Conservation (phyloP, 1,139 yeast species). For the Lodderomyces elongisporus region DNA sequence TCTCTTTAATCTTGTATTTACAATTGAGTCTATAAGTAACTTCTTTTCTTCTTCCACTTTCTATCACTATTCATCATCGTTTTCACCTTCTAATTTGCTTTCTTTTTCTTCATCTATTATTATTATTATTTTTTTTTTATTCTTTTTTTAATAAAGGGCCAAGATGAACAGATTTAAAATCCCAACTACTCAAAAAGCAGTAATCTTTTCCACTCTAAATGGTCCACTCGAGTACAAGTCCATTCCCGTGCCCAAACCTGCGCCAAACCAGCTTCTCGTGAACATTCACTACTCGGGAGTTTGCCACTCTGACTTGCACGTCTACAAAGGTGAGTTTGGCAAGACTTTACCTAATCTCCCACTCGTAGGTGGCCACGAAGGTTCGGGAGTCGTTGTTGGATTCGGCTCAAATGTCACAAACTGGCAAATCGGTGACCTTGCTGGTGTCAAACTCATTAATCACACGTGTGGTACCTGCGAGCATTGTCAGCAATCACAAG, state of each 20-base stretch:
- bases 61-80: too few relatives aligned
- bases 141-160: too few relatives aligned
- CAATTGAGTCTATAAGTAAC: too few relatives aligned
- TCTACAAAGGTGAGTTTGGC: slow-evolving; percentile 75
- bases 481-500: slow-evolving; percentile 62
- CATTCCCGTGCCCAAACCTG: slow-evolving; percentile 60
- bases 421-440: slow-evolving; percentile 70
- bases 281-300: slow-evolving; percentile 64
- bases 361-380: slow-evolving; percentile 80
- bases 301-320: slow-evolving; percentile 67
- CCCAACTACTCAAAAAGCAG: slow-evolving; percentile 68
- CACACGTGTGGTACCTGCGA: slow-evolving; percentile 73
- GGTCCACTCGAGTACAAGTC: slow-evolving; percentile 61
- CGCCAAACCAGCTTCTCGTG: slow-evolving; percentile 54
- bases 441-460: slow-evolving; percentile 73
- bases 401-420: slow-evolving; percentile 63
- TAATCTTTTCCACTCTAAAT: slow-evolving; percentile 62
- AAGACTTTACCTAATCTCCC: slow-evolving; percentile 54
- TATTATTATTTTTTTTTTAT: too few relatives aligned
- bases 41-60: too few relatives aligned
- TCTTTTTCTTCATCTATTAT: too few relatives aligned
- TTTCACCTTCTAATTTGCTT: too few relatives aligned
- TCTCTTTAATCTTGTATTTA: too few relatives aligned
- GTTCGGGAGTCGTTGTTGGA: slow-evolving; percentile 79
- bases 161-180: slow-evolving; percentile 15